These are phyloP conservation scores for Solanum sparsipilum DNA, from an alignment of 257 asterid species.

Conservation along the genomic window DNA sequence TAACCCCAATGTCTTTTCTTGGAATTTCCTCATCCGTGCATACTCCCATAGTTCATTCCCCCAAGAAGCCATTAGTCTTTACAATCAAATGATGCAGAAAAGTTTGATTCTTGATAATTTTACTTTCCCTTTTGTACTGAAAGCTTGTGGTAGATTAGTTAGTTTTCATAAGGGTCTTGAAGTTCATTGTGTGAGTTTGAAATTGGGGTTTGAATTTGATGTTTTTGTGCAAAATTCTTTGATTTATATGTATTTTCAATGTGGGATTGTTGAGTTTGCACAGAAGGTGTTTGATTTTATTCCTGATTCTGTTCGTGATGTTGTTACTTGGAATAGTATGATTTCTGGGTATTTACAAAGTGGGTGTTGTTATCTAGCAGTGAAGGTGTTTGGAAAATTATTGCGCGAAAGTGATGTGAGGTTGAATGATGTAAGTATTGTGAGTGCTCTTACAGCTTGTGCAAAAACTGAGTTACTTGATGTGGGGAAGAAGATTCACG, in stretches of 20 bases:
- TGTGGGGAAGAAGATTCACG: slow-evolving; percentile 1
- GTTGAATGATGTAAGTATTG: slow-evolving; percentile 3
- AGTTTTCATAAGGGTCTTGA: slow-evolving; percentile 1
- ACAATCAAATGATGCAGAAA: neutral
- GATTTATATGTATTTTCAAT: slow-evolving; percentile 5
- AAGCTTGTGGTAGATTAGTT: slow-evolving; percentile 4
- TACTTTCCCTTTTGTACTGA: slow-evolving; percentile 8
- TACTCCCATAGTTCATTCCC: neutral
- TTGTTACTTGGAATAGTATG: slow-evolving; percentile 11
- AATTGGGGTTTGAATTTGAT: slow-evolving; percentile 1
- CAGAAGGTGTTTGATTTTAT: too few relatives aligned
- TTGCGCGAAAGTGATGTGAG: neutral
- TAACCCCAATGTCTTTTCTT: slow-evolving; percentile 2
- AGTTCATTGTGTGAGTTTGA: slow-evolving; percentile 3
- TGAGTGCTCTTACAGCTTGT: slow-evolving; percentile 3
- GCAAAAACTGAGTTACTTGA: slow-evolving; percentile 2
- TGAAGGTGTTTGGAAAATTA: neutral
- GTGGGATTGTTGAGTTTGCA: neutral
- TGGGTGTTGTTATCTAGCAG: neutral
- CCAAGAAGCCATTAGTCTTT: neutral
- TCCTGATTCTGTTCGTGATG: too few relatives aligned
- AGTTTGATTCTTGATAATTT: neutral
- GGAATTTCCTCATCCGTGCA: slow-evolving; percentile 8
- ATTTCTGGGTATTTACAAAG: slow-evolving; percentile 7
- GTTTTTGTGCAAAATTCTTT: slow-evolving; percentile 8